Evolutionary conservation across 768 basidiomycete genomes (phyloP), one percentile per base, ranked within the genome.

Genomic region (Tylopilus felleus): DNA sequence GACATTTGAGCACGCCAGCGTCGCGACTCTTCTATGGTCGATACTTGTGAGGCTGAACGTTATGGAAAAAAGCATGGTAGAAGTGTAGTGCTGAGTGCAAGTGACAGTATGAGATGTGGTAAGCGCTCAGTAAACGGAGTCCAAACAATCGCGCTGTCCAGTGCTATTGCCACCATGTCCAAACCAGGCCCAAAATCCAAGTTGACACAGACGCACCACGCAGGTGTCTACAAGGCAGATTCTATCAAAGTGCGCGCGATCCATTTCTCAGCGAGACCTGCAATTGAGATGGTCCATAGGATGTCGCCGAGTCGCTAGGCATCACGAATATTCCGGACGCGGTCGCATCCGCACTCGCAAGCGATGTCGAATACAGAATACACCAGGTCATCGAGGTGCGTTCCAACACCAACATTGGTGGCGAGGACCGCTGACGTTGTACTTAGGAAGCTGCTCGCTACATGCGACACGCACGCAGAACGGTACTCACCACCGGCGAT

Each of bases 311-410:
- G 60, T 86, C 88, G 0, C 71, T 97, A 29, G 85, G 85, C 55
- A 84, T 98, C 52, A 73, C 84, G 14, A 85, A 71, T 44, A 71
- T 99, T 39, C 75, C 90, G 3, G 92, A 95, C 49, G 66, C 78
- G 3, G 89, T 97, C 23, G 89, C 93, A 5, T 85, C 85, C 5
- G 80, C 90, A 0, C 78, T 99, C 23, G 93, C 97, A 1, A 93
- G 91, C 62, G 97, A 99, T 75, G 93, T 98, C 39, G 97, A 98
- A 67, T 98, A 98, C 72, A 79, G 97, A 55, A 82, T 98, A 67
- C 93, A 96, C 70, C 92, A 98, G 67, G 88, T 98, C 39, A 81
- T 96, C 61, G 92, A 97, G 81, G 93, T 92, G 58, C 40, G 75
- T 63, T 19, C 35, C 49, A 8, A 27, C 25, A 5, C 23, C 14